phyloP scores from a whole-genome alignment of 768 basidiomycete species.

The Ramaria rubella region DNA sequence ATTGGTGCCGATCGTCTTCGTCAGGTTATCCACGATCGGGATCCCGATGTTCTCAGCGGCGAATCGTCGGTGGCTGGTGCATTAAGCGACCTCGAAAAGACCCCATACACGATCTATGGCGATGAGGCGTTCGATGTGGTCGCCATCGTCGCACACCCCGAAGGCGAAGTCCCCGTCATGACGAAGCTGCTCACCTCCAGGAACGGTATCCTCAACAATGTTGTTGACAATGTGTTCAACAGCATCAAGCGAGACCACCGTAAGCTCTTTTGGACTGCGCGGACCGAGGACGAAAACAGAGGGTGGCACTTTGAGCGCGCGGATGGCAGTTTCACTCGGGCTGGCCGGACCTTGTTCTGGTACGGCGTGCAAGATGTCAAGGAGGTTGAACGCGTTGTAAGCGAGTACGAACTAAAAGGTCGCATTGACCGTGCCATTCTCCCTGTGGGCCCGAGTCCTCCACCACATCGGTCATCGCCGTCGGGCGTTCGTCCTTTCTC shows the following conservation, averaged over 20 bases:
- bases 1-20: constrained; percentile 93
- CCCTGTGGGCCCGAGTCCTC: constrained; percentile 73
- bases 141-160: constrained; percentile 89
- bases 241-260: constrained; percentile 94
- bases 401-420: constrained; percentile 57
- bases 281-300: constrained; percentile 92
- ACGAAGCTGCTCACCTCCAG: constrained; percentile 87
- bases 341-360: constrained; percentile 94
- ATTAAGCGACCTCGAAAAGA: constrained; percentile 70
- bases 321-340: constrained; percentile 94
- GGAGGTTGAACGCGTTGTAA: constrained; percentile 85
- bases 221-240: constrained; percentile 95
- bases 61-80: constrained; percentile 82
- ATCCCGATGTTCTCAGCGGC: constrained; percentile 83
- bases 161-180: constrained; percentile 83
- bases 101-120: constrained; percentile 93
- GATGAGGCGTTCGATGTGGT: constrained; percentile 96
- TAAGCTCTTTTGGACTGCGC: constrained; percentile 95
- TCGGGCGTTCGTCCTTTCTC: constrained; percentile 51
- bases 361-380: constrained; percentile 88
- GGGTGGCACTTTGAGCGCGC: constrained; percentile 99
- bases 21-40: constrained; percentile 90
- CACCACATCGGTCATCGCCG: constrained; percentile 39
- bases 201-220: constrained; percentile 85
- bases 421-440: constrained; percentile 86